phyloP scores from a whole-genome alignment of 495 filamentous ascomycete species.

The Penicillium coffeae region DNA sequence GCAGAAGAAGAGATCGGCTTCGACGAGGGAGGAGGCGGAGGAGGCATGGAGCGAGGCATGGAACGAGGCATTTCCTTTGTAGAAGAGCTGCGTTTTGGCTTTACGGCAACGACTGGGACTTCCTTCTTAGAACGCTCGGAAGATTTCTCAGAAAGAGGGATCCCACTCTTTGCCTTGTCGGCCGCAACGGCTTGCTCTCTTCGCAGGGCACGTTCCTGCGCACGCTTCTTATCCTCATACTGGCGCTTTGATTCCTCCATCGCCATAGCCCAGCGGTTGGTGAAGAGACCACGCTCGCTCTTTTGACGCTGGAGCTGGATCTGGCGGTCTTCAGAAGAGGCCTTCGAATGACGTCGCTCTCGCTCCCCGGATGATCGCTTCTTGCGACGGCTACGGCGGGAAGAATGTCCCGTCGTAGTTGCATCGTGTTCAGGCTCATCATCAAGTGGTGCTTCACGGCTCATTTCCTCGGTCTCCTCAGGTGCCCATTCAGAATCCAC shows the following conservation, averaged over 20 bases:
- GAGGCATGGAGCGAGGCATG: constrained; percentile 14
- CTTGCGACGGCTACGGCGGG: constrained; percentile 32
- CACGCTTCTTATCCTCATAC: constrained; percentile 33
- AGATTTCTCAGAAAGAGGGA: constrained; percentile 11
- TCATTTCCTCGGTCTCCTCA: constrained; percentile 11
- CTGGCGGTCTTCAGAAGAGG: constrained; percentile 35
- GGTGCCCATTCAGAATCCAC: constrained; percentile 3
- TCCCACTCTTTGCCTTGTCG: constrained; percentile 20
- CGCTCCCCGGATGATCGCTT: constrained; percentile 25
- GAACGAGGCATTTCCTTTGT: constrained; percentile 4
- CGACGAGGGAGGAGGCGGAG: constrained; percentile 22
- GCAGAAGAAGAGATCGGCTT: constrained; percentile 23
- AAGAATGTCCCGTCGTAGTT: constrained; percentile 9
- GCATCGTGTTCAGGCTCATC: constrained; percentile 14
- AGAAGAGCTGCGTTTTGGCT: constrained; percentile 25
- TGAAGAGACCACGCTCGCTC: constrained; percentile 32
- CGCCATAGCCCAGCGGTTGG: constrained; percentile 38
- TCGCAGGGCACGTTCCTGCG: constrained; percentile 13
- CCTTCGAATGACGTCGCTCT: constrained; percentile 35
- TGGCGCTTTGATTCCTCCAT: constrained; percentile 38
- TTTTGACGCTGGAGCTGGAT: constrained; percentile 31
- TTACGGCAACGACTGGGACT: constrained; percentile 11
- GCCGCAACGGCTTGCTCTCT: constrained; percentile 17
- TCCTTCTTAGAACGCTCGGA: constrained; percentile 20
- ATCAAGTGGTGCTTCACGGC: constrained; percentile 9